phyloP scores from a whole-genome alignment of 169 alveolate species.

The Plasmodium relictum region DNA sequence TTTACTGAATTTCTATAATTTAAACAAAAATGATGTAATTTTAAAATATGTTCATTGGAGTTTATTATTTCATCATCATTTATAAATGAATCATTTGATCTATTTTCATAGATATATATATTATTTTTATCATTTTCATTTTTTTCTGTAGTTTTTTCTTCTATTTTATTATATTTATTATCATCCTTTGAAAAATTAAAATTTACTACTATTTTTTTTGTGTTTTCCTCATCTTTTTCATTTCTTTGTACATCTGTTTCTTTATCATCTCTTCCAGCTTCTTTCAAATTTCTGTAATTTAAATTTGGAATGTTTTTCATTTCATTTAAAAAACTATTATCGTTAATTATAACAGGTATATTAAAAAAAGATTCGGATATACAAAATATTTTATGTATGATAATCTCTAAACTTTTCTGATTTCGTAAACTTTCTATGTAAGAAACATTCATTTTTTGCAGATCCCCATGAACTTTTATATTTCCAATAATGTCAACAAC shows the following conservation, averaged over 20 bases:
- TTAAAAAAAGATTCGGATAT: slow-evolving; percentile 30
- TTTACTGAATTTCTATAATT: slow-evolving; percentile 24
- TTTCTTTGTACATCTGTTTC: neutral
- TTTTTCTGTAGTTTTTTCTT: neutral
- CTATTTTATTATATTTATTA: neutral
- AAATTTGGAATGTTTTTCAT: too few relatives aligned
- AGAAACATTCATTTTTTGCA: slow-evolving; percentile 10
- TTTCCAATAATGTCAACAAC: slow-evolving; percentile 34
- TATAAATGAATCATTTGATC: too few relatives aligned
- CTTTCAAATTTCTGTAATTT: too few relatives aligned
- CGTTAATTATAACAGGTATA: slow-evolving; percentile 16
- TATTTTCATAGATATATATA: too few relatives aligned
- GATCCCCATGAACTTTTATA: slow-evolving; percentile 27
- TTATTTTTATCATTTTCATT: neutral
- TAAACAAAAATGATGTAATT: slow-evolving; percentile 5
- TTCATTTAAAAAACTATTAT: neutral
- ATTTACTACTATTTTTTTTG: too few relatives aligned
- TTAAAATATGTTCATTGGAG: slow-evolving; percentile 17
- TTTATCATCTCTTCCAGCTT: neutral
- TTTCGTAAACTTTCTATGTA: slow-evolving; percentile 39
- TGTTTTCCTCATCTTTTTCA: too few relatives aligned
- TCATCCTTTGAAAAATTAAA: neutral
- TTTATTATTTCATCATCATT: neutral
- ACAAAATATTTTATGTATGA: neutral
- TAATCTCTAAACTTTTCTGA: slow-evolving; percentile 24